A percentile compares a stretch with the other conserved stretches of the same genome.
phyloP scores from a whole-genome alignment of 371 early-diverging fungal genomes.

The Haplosporangium sp. region DNA sequence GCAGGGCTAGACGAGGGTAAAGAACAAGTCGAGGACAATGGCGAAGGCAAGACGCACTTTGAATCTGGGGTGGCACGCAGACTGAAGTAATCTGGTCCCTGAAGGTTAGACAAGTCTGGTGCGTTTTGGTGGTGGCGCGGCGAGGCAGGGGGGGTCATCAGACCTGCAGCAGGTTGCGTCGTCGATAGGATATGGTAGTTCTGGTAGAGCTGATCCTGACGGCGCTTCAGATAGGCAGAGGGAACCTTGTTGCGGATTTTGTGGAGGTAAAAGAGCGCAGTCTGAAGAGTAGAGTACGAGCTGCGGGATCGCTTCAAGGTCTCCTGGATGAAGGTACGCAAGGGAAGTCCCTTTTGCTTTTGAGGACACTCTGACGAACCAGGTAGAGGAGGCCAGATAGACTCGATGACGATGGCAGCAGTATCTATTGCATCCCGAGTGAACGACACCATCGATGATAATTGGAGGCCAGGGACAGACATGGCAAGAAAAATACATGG shows the following conservation, averaged over 20 bases:
- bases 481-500: neutral
- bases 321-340: conserved; percentile 69
- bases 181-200: conserved; percentile 11
- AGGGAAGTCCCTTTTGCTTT: conserved; percentile 60
- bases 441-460: conserved; percentile 7
- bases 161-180: conserved; percentile 8
- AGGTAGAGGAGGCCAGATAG: conserved; percentile 58
- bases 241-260: conserved; percentile 53
- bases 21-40: conserved; percentile 38
- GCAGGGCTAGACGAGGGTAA: conserved; percentile 28
- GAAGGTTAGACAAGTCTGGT: conserved; percentile 24
- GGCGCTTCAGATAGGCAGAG: conserved; percentile 36
- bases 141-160: conserved; percentile 40
- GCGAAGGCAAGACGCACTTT: conserved; percentile 25
- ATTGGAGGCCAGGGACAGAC: neutral
- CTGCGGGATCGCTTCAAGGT: conserved; percentile 77
- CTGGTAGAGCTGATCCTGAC: conserved; percentile 36
- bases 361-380: conserved; percentile 53
- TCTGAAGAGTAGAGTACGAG: conserved; percentile 81
- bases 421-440: conserved; percentile 51
- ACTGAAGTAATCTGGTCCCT: conserved; percentile 40
- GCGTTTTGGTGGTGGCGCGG: conserved; percentile 28
- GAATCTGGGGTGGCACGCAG: conserved; percentile 15
- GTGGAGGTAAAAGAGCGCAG: conserved; percentile 72
- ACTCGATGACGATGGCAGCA: conserved; percentile 58